Evolutionary conservation across 2,329 filamentous ascomycete genomes (phyloP), one percentile per base, ranked within the genome.

Genomic region (Eutypa lata): DNA sequence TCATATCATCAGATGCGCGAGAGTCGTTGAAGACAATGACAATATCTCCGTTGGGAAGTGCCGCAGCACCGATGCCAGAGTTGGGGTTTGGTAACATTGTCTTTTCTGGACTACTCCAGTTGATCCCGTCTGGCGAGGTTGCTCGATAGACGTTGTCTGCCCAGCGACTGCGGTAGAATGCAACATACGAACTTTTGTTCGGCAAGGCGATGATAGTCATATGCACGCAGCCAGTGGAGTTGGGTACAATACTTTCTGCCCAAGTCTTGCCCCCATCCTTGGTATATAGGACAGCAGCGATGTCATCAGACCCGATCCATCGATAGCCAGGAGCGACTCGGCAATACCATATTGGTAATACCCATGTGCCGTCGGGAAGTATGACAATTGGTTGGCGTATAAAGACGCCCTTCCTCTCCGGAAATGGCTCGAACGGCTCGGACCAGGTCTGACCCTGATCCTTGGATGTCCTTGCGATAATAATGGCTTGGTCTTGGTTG

Each of bases 261-360:
- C 75, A 77, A 0, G 70, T 73, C 21, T 61, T 49, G 2, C 75
- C 74, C 4, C 63, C 57, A 19, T 77, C 73, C 2, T 56, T 50
- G 2, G 70, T 71, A 42, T 68, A 69, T 7, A 72, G 64, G 1
- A 76, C 54, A 0, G 67, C 70, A 0, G 74, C 73, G 0, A 74
- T 68, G 24, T 77, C 75, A 42, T 77, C 71, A 35, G 69, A 75
- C 1, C 74, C 75, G 2, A 75, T 67, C 75, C 75, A 76, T 14
- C 73, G 61, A 4, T 70, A 68, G 0, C 73, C 74, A 0, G 68
- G 64, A 1, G 69, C 65, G 0, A 68, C 68, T 4, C 73, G 68
- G 48, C 74, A 77, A 56, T 74, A 71, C 56, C 73, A 77, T 1
- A 73, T 68, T 2, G 75, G 74, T 6, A 76, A 54, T 0, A 72